Evolutionary conservation across 1,284 basidiomycete genomes (phyloP).

Genomic region (Apiotrichum montevideense): DNA sequence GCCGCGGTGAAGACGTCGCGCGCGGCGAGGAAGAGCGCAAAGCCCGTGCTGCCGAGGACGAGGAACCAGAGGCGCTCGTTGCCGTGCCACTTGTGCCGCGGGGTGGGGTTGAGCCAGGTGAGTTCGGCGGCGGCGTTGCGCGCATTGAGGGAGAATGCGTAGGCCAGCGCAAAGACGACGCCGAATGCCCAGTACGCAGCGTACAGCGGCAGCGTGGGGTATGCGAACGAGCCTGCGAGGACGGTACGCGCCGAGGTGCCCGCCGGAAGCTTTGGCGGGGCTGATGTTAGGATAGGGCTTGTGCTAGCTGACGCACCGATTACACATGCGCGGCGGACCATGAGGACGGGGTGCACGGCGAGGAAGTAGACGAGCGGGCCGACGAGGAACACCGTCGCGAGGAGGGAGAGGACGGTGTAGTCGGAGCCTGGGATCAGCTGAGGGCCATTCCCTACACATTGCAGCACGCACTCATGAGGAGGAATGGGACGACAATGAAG

Average conservation of each 20-base stretch:
- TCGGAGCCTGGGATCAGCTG: conserved; percentile 2
- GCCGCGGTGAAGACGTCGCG: conserved; percentile 24
- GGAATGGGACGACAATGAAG: conserved; percentile 18
- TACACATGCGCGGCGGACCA: conserved; percentile 24
- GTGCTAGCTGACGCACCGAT: conserved; percentile 19
- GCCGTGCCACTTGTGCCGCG: conserved; percentile 38
- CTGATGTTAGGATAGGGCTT: conserved; percentile 7
- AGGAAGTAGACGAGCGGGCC: conserved; percentile 55
- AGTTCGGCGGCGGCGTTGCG: conserved; percentile 15
- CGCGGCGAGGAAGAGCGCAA: conserved; percentile 23
- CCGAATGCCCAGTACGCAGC: conserved; percentile 20
- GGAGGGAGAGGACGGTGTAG: conserved; percentile 4
- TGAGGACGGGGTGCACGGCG: conserved; percentile 50
- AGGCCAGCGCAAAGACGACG: conserved; percentile 16
- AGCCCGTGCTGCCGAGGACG: conserved; percentile 22
- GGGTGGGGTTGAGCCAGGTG: conserved; percentile 18
- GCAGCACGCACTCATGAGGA: conserved; percentile 3
- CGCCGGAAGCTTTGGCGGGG: conserved; percentile 10
- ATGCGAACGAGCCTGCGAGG: conserved; percentile 20
- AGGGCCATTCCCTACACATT: too few relatives aligned
- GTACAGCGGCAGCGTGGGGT: conserved; percentile 18
- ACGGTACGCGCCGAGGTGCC: conserved; percentile 10
- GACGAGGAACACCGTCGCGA: conserved; percentile 11
- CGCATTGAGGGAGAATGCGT: conserved; percentile 11
- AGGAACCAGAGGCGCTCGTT: conserved; percentile 44